These are phyloP conservation scores for Trichoderma atroviride DNA, from an alignment of 2,329 filamentous ascomycete genomes.

Conservation along the genomic window DNA sequence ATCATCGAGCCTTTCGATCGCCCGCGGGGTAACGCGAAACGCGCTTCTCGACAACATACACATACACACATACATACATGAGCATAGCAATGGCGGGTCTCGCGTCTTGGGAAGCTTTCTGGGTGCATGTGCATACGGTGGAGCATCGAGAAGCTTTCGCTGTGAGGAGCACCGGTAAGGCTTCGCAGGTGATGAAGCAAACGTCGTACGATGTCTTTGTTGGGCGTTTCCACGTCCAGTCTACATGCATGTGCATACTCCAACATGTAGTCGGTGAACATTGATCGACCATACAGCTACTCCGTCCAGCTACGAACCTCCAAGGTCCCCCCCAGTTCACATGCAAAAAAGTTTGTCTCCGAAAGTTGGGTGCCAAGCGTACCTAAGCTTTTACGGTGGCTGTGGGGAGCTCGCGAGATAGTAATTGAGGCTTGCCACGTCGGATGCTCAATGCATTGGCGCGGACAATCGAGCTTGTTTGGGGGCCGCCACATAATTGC, in stretches of 20 bases:
- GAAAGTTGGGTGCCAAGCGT: neutral
- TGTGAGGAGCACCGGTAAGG: neutral
- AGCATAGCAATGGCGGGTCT: neutral
- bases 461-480: neutral
- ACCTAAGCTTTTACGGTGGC: neutral
- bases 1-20: conserved; percentile 19
- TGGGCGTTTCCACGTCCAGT: neutral
- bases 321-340: neutral
- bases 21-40: conserved; percentile 18
- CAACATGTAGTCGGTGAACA: conserved; percentile 1
- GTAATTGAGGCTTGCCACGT: conserved; percentile 14
- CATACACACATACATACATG: neutral
- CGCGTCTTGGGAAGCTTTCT: neutral
- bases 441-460: neutral
- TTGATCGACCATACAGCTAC: conserved; percentile 19
- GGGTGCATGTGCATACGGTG: conserved; percentile 1
- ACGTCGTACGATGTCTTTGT: neutral
- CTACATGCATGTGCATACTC: neutral
- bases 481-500: neutral
- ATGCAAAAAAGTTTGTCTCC: neutral
- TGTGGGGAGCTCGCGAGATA: conserved; percentile 10
- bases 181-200: neutral
- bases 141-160: neutral
- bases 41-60: neutral
- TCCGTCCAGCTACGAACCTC: neutral